A percentile compares a stretch with the other conserved stretches of the same genome.
These are phyloP conservation scores for Arachis monticola DNA, from an alignment of 331 rosid species.

Conservation along the genomic window DNA sequence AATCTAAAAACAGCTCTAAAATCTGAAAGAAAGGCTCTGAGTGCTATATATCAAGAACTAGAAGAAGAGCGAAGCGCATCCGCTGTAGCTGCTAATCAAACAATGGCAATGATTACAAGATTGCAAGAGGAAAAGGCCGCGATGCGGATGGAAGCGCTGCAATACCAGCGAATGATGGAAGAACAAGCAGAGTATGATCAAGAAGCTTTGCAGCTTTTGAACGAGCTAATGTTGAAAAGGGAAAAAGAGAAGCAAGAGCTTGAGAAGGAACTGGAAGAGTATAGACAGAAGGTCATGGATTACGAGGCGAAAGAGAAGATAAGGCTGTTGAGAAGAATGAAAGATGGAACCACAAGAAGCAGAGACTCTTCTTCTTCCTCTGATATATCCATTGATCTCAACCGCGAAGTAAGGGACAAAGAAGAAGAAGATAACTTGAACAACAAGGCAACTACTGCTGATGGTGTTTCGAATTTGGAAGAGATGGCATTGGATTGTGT, in stretches of 20 bases:
- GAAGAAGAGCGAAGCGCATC: constrained; percentile 96
- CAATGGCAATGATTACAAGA: constrained; percentile 95
- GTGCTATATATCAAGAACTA: constrained; percentile 70
- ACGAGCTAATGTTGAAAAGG: constrained; percentile 74
- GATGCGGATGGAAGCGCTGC: constrained; percentile 91
- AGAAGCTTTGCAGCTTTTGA: constrained; percentile 80
- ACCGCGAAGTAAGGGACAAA: constrained; percentile 51
- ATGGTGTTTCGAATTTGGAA: constrained; percentile 56
- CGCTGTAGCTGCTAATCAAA: constrained; percentile 83
- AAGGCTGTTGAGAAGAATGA: constrained; percentile 54
- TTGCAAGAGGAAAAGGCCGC: constrained; percentile 91
- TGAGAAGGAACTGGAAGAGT: constrained; percentile 73
- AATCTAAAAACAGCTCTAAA: constrained; percentile 58
- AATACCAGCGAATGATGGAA: constrained; percentile 94
- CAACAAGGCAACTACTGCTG: constrained; percentile 36
- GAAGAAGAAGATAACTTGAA: constrained; percentile 32
- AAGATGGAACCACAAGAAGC: constrained; percentile 59
- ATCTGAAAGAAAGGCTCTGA: constrained; percentile 56
- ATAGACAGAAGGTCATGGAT: constrained; percentile 56
- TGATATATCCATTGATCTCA: constrained; percentile 64
- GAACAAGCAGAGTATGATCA: constrained; percentile 94
- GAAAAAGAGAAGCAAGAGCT: constrained; percentile 82
- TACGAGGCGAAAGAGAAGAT: constrained; percentile 68
- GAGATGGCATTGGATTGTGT: constrained; percentile 75
- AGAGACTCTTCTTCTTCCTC: constrained; percentile 61